Percentiles rank a stretch among this genome's conserved stretches.
Conservation (phyloP, 306 rosid species). For the Acacia acuminata region DNA sequence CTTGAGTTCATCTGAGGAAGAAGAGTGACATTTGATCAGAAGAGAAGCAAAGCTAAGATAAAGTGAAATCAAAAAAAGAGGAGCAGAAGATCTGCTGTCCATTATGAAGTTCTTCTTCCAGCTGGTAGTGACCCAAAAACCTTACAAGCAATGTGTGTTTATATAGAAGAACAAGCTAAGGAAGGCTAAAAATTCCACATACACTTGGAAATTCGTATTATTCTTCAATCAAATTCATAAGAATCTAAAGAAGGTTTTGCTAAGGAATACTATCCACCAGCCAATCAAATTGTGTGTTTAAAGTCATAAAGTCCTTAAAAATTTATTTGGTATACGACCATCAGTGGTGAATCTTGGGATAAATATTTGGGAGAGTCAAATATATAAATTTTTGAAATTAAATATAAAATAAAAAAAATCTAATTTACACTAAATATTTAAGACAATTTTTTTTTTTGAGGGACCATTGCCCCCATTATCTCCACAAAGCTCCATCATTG, state of each 20-base stretch:
- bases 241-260: background rate
- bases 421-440: too few relatives aligned
- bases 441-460: too few relatives aligned
- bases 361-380: too few relatives aligned
- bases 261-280: background rate
- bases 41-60: conserved; percentile 17
- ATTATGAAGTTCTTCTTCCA: background rate
- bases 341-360: too few relatives aligned
- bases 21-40: conserved; percentile 18
- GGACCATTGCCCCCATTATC: too few relatives aligned
- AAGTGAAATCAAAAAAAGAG: conserved; percentile 7
- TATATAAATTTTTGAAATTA: too few relatives aligned
- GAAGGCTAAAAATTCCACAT: background rate
- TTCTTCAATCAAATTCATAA: background rate
- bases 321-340: background rate
- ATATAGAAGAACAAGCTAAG: conserved; percentile 1
- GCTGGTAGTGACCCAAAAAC: background rate
- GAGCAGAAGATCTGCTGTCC: conserved; percentile 11
- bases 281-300: background rate
- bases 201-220: background rate
- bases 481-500: too few relatives aligned
- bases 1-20: conserved; percentile 28
- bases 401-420: too few relatives aligned
- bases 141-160: background rate
- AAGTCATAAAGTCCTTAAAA: background rate